Evolutionary conservation across 495 filamentous ascomycete species (phyloP).

Genomic region (Penicillium parvum): DNA sequence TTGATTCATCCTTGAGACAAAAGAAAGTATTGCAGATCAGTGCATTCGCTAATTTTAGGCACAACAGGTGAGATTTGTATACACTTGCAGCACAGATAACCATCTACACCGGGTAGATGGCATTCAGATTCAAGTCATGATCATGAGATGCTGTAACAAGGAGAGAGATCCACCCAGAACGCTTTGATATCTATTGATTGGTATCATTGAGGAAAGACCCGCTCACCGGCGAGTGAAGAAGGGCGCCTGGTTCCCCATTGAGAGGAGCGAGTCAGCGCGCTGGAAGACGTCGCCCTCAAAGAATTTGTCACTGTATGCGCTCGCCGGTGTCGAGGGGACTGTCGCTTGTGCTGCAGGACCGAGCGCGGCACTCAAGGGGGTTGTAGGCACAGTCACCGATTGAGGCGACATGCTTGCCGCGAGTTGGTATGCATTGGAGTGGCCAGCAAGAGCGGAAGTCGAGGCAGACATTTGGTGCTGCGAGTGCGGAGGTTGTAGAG

Average conservation of each 20-base stretch:
- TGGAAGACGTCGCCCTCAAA: slow-evolving; percentile 71
- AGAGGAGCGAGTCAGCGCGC: slow-evolving; percentile 65
- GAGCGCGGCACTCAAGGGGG: slow-evolving; percentile 78
- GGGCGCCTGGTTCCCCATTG: slow-evolving; percentile 47
- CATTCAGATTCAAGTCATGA: not conserved
- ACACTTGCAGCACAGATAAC: too few relatives aligned
- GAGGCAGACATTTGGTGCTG: slow-evolving; percentile 35
- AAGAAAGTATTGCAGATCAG: too few relatives aligned
- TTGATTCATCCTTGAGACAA: too few relatives aligned
- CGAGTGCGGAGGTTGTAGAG: slow-evolving; percentile 30
- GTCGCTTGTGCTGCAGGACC: slow-evolving; percentile 88
- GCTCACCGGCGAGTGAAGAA: slow-evolving; percentile 37
- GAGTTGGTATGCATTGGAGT: slow-evolving; percentile 28
- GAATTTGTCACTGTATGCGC: slow-evolving; percentile 58
- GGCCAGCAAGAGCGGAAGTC: slow-evolving; percentile 20
- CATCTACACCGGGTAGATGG: too few relatives aligned
- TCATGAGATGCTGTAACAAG: slow-evolving; percentile 1
- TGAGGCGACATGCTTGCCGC: slow-evolving; percentile 35
- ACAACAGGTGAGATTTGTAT: too few relatives aligned
- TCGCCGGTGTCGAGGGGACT: slow-evolving; percentile 73
- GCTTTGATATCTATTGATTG: too few relatives aligned
- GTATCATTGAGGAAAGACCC: not conserved
- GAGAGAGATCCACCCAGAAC: not conserved
- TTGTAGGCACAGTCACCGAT: slow-evolving; percentile 50
- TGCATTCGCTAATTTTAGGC: too few relatives aligned